Conservation (phyloP, 2,329 filamentous ascomycete species). For the Arthrobotrys pseudoclavata region DNA sequence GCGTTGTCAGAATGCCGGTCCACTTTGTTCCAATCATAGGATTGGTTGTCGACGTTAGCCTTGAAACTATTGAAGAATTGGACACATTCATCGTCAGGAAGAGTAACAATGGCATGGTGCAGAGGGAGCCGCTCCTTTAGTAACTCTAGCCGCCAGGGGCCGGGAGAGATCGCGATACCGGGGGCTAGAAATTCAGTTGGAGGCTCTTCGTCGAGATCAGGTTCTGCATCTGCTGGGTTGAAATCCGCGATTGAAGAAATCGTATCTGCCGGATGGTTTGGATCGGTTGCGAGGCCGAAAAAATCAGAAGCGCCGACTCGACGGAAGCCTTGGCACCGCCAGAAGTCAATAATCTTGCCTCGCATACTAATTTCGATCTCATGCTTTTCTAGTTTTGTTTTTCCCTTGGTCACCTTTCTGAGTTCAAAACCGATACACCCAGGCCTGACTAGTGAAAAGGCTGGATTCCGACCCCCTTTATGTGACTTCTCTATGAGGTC, state of each 20-base stretch:
- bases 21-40: no score
- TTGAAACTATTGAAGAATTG: slow-evolving; percentile 5
- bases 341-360: slow-evolving; percentile 63
- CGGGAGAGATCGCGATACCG: no score
- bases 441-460: background rate
- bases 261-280: slow-evolving; percentile 62
- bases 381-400: background rate
- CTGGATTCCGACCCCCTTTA: slow-evolving; percentile 20
- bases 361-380: slow-evolving; percentile 51
- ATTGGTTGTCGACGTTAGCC: background rate
- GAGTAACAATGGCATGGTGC: slow-evolving; percentile 53
- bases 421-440: background rate
- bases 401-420: background rate
- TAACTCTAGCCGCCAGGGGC: slow-evolving; percentile 31
- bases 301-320: slow-evolving; percentile 65
- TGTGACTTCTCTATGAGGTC: slow-evolving; percentile 64
- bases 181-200: no score
- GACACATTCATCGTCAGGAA: slow-evolving; percentile 60
- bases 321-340: slow-evolving; percentile 64
- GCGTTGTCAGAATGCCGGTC: slow-evolving; percentile 57
- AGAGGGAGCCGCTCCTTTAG: slow-evolving; percentile 54
- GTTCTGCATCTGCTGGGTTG: slow-evolving; percentile 45
- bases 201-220: slow-evolving; percentile 22
- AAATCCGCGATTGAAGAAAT: slow-evolving; percentile 62
- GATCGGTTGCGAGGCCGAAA: slow-evolving; percentile 64